phyloP scores from a whole-genome alignment of 768 basidiomycete species.

The Macrolepiota fuliginosa region DNA sequence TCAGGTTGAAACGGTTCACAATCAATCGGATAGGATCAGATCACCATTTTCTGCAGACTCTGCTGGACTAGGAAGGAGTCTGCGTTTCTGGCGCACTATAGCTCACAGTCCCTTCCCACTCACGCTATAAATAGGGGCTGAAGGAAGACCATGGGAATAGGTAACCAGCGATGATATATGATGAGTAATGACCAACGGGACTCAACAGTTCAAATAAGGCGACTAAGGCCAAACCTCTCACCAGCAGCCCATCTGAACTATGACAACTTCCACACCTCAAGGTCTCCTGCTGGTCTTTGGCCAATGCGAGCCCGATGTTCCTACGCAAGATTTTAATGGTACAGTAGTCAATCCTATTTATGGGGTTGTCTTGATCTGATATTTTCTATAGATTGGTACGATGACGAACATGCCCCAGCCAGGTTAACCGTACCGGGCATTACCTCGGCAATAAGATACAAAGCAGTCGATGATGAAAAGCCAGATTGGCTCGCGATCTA shows the following conservation, averaged over 20 bases:
- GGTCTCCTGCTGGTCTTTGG: slow-evolving; percentile 26
- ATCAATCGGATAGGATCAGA: no score
- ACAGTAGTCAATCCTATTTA: background rate
- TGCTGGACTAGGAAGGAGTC: no score
- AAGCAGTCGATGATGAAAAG: slow-evolving; percentile 21
- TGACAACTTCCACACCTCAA: slow-evolving; percentile 4
- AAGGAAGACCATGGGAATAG: no score
- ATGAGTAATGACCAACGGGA: no score
- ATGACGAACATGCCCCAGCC: slow-evolving; percentile 29
- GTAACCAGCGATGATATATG: no score
- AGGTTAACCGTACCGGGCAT: slow-evolving; percentile 27
- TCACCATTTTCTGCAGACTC: no score
- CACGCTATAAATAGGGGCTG: no score
- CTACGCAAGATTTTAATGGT: slow-evolving; percentile 29
- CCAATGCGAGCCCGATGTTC: slow-evolving; percentile 24
- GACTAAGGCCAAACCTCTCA: no score
- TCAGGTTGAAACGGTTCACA: no score
- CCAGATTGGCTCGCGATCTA: slow-evolving; percentile 31
- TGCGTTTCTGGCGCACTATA: no score
- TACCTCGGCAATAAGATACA: slow-evolving; percentile 25
- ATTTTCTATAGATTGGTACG: slow-evolving; percentile 28
- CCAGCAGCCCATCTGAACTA: background rate
- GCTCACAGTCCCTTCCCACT: no score
- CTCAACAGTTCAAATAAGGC: no score
- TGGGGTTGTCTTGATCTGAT: background rate